Evolutionary conservation across 352 stramenopile species (phyloP).

Genomic region (Phytophthora pini): DNA sequence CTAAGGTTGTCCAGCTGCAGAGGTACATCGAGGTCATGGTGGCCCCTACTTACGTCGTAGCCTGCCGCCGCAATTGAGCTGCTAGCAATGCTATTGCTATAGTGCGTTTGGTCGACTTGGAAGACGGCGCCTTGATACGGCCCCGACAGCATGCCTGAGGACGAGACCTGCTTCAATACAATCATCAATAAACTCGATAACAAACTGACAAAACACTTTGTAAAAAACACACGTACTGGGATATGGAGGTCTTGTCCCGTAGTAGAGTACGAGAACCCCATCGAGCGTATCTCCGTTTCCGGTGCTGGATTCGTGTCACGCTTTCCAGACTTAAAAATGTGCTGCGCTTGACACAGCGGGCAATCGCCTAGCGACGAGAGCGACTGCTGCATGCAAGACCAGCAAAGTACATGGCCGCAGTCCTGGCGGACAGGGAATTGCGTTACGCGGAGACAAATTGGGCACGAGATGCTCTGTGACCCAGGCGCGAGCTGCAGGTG

Average conservation of each 20-base stretch:
- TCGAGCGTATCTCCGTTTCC: constrained; percentile 20
- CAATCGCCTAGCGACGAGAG: constrained; percentile 47
- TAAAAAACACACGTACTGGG: constrained; percentile 20
- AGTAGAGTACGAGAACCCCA: constrained; percentile 24
- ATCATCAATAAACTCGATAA: not conserved
- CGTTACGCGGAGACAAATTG: constrained; percentile 52
- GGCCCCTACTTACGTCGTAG: constrained; percentile 20
- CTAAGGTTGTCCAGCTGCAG: constrained; percentile 57
- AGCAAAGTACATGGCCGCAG: constrained; percentile 62
- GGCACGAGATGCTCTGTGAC: constrained; percentile 36
- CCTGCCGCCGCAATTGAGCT: constrained; percentile 5
- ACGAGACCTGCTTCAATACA: constrained; percentile 15
- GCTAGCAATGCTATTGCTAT: constrained; percentile 6
- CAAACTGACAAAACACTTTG: not conserved
- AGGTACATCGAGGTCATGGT: constrained; percentile 39
- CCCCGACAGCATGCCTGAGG: constrained; percentile 12
- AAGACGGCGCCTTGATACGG: constrained; percentile 14
- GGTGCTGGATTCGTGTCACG: constrained; percentile 1
- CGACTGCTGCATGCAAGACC: constrained; percentile 59
- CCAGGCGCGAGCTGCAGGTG: constrained; percentile 37
- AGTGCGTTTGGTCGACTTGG: constrained; percentile 24
- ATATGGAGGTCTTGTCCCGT: constrained; percentile 24
- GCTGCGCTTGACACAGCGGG: constrained; percentile 56
- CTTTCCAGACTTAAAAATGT: constrained; percentile 47
- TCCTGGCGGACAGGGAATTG: constrained; percentile 52